These are phyloP conservation scores for Syzygium syzygioides DNA, from an alignment of 441 rosid species.

Conservation along the genomic window DNA sequence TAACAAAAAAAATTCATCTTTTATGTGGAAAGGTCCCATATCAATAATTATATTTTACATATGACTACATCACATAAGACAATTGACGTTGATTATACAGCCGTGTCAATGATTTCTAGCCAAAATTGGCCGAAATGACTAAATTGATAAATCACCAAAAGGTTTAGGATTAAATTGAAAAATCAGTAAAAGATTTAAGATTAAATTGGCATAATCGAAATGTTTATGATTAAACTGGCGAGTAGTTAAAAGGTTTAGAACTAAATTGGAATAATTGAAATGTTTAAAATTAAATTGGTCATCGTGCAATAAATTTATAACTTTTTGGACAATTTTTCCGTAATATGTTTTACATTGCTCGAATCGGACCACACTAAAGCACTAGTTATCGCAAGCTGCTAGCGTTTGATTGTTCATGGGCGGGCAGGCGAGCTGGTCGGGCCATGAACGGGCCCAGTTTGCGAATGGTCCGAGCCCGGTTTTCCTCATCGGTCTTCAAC, in stretches of 20 bases:
- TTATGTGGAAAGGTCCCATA: too few relatives aligned
- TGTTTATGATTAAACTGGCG: not conserved
- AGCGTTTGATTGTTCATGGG: not conserved
- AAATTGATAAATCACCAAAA: not conserved
- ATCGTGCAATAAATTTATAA: too few relatives aligned
- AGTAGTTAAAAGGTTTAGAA: not conserved
- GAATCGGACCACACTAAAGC: not conserved
- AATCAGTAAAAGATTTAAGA: not conserved
- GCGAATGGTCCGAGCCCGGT: not conserved
- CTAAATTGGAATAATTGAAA: fast-evolving
- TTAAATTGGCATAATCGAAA: not conserved
- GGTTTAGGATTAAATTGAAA: fast-evolving
- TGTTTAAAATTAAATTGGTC: not conserved
- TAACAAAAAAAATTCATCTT: too few relatives aligned
- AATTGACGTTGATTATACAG: too few relatives aligned
- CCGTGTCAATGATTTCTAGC: fast-evolving
- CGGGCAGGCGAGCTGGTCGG: not conserved
- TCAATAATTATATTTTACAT: too few relatives aligned
- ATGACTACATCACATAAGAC: too few relatives aligned
- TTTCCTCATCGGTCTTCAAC: not conserved
- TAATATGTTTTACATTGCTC: not conserved
- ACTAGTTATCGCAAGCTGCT: not conserved
- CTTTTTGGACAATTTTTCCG: too few relatives aligned
- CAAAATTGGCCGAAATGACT: not conserved
- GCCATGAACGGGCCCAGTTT: not conserved